A percentile compares a stretch with the other conserved stretches of the same genome.
These are phyloP conservation scores for Aspergillus calidoustus DNA, from an alignment of 2,329 filamentous ascomycete species.

Conservation along the genomic window DNA sequence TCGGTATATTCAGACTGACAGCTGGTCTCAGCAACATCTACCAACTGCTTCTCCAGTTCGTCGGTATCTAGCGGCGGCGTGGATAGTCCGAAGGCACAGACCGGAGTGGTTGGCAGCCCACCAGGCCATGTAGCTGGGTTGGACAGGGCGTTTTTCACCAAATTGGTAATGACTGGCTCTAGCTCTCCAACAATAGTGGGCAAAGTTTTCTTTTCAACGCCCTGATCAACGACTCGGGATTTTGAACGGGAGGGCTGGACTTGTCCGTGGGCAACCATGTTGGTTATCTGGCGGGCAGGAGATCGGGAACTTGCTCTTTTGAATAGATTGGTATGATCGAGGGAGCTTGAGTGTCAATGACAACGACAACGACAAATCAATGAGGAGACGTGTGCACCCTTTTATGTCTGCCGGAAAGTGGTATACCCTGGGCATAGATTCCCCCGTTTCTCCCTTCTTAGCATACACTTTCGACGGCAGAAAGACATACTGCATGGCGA, in stretches of 20 bases:
- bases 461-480: too few relatives aligned
- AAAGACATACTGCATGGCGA: too few relatives aligned
- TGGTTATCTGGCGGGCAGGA: too few relatives aligned
- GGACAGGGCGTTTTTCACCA: slow-evolving; percentile 18
- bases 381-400: too few relatives aligned
- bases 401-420: too few relatives aligned
- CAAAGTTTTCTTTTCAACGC: not conserved
- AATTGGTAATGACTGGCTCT: slow-evolving; percentile 7
- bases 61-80: slow-evolving; percentile 20
- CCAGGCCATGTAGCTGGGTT: slow-evolving; percentile 19
- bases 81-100: slow-evolving; percentile 15
- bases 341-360: too few relatives aligned
- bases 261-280: not conserved
- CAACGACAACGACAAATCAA: too few relatives aligned
- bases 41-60: slow-evolving; percentile 18
- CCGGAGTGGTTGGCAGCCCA: slow-evolving; percentile 15
- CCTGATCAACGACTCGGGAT: not conserved
- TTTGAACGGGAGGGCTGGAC: not conserved
- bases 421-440: too few relatives aligned
- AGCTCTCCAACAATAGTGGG: slow-evolving; percentile 1
- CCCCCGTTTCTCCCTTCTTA: too few relatives aligned
- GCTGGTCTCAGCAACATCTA: not conserved
- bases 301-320: too few relatives aligned
- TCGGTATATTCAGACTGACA: too few relatives aligned
- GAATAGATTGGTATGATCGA: too few relatives aligned